Evolutionary conservation across 257 asterid genomes (phyloP).

Genomic region (Parsonsia alboflavescens): DNA sequence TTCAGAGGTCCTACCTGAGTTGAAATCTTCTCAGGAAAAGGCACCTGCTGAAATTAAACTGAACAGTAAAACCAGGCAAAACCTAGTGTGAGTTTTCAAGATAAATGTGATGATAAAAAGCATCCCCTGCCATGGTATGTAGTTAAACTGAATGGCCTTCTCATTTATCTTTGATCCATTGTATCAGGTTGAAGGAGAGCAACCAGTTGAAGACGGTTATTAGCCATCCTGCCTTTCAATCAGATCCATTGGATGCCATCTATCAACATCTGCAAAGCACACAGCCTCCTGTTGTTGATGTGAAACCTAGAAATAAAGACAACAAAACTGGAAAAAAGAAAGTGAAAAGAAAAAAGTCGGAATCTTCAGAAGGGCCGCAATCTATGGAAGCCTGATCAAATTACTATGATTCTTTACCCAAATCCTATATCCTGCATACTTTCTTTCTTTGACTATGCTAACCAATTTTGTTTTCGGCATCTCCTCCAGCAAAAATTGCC

Average conservation of each 20-base stretch:
- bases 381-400: constrained; percentile 49
- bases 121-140: neutral
- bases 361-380: constrained; percentile 28
- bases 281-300: constrained; percentile 55
- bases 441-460: neutral
- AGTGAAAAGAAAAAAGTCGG: constrained; percentile 43
- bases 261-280: constrained; percentile 66
- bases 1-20: constrained; percentile 60
- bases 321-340: constrained; percentile 36
- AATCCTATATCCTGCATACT: neutral
- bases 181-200: constrained; percentile 64
- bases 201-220: constrained; percentile 54
- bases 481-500: neutral
- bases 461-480: neutral
- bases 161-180: constrained; percentile 14
- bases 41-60: constrained; percentile 44
- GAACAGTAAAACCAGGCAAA: constrained; percentile 56
- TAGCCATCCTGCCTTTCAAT: constrained; percentile 49
- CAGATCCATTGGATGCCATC: constrained; percentile 70
- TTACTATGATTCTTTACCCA: neutral
- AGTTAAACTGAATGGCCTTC: neutral
- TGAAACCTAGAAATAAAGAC: constrained; percentile 46
- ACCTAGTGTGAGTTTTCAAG: constrained; percentile 53
- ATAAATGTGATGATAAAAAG: neutral
- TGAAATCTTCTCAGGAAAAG: constrained; percentile 34